Base-by-base conservation (phyloP, 352 stramenopile species). In the Blastocystis sp. region DNA sequence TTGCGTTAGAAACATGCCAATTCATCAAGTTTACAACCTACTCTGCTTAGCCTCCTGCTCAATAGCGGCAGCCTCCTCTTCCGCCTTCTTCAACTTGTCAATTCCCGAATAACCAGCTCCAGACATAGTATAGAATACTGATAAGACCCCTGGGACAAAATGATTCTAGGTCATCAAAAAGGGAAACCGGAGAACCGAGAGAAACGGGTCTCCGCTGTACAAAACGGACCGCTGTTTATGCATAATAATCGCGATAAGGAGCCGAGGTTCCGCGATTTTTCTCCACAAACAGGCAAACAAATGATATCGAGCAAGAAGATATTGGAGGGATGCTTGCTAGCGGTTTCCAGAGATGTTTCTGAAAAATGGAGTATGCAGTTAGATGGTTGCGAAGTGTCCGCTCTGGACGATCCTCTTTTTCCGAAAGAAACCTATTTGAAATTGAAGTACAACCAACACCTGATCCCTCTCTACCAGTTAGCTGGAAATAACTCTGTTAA, bases 271-370 rank as follows among this genome's bases (percentile, higher is more conserved):
- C 11, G 51, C 11, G 3, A 59, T 59, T 59, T 54, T 59, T 59
- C 51, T 16, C 11, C 32, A 11, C 18, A 3, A 14, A 59, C 32
- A 11, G 11, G 3, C 2, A 3, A 78, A 11, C 18, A 64, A 81
- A 81, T 81, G 69, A 81, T 81, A 32, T 81, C 69, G 42, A 61
- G 44, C 1, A 81, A 81, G 48, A 81, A 81, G 69, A 81, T 81
- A 38, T 44, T 81, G 2, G 69, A 81, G 34, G 69, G 69, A 34
- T 81, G 69, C 44, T 29, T 81, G 48, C 53, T 81, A 32, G 44
- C 69, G 21, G 48, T 81, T 64, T 16, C 69, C 6, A 81, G 49
- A 49, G 69, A 81, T 61, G 46, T 21, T 24, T 63, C 46, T 48
- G 69, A 81, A 21, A 81, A 81, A 44, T 81, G 69, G 69, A 64